Base-by-base conservation (phyloP, 108 stramenopile genomes). In the Skeletonema tropicum region DNA sequence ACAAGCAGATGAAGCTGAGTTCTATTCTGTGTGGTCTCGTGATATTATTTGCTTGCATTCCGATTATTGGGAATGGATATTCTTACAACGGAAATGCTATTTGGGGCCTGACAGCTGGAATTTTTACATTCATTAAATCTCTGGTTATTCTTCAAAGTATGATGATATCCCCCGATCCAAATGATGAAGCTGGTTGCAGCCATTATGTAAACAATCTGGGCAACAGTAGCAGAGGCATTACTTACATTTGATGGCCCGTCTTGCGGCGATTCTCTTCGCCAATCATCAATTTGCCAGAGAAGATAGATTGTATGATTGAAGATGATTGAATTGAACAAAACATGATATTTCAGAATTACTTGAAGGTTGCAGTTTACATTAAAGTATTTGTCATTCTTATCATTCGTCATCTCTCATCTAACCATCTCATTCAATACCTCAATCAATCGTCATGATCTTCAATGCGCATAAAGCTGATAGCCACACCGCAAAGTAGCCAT, bases 231-330 rank as follows among this genome's bases (percentile, higher is more conserved):
- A n/a, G n/a, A 36, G 72, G 79, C 30, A 45, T n/a, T 79, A 5
- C 66, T 57, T 17, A 90, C 90, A 8, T 90, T 88, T 74, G 60
- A 62, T 75, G 82, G 73, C 1, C 89, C 89, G 6, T 38, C 19
- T 88, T 35, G 29, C 62, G 0, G 66, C 71, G 62, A 60, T 64
- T 23, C 59, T 71, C 64, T 79, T 71, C 62, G 66, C 66, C 14
- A 64, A 71, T 38, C 58, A 73, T 14, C 26, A 67, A 29, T 35
- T 79, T 42, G 26, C 71, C 8, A 52, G 59, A 59, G 78, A 79
- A 73, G 78, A 79, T 62, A 73, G 29, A 71, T 64, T n/a, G 59
- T 77, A 11, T 35, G 33, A 35, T 35, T 77, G 21, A 2, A 29
- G 26, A n/a, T 77, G 60, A 77, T 32, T 29, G 42, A 11, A 1